These are phyloP conservation scores for Chiua sp. DNA, from an alignment of 1,284 basidiomycete species.

Conservation along the genomic window DNA sequence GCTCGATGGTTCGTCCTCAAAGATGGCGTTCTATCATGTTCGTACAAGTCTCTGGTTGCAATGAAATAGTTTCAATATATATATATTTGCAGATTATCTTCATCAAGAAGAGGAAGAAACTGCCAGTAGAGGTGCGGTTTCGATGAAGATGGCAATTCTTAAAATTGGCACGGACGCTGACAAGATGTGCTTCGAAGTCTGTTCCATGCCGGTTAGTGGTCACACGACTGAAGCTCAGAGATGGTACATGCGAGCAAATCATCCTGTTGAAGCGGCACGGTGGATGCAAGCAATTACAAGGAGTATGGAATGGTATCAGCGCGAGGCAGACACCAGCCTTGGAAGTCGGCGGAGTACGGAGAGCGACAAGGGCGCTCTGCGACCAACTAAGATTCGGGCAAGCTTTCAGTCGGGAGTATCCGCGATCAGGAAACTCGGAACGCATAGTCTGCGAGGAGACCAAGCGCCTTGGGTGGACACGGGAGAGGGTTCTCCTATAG, in stretches of 20 bases:
- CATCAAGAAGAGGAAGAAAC: constrained; percentile 92
- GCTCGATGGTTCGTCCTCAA: constrained; percentile 95
- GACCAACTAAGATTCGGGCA: constrained; percentile 30
- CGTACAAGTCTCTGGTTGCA: constrained; percentile 31
- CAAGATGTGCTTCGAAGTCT: constrained; percentile 84
- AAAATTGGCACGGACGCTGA: constrained; percentile 50
- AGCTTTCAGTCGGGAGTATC: constrained; percentile 38
- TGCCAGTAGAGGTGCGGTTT: constrained; percentile 88
- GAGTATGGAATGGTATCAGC: constrained; percentile 71
- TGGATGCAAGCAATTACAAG: constrained; percentile 81
- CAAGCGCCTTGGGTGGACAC: constrained; percentile 29
- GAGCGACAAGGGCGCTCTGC: constrained; percentile 35
- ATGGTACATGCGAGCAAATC: constrained; percentile 92
- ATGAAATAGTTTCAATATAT: constrained; percentile 6
- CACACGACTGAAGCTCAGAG: constrained; percentile 60
- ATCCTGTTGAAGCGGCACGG: constrained; percentile 87
- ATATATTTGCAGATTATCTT: constrained; percentile 75
- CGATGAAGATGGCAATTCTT: constrained; percentile 81
- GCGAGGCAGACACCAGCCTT: constrained; percentile 29
- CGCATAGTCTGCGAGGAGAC: constrained; percentile 31
- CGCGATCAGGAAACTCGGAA: constrained; percentile 25
- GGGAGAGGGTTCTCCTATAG: constrained; percentile 17
- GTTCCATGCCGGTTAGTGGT: constrained; percentile 60
- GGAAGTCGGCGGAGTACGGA: constrained; percentile 30
- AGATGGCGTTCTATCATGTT: constrained; percentile 85